Conservation (phyloP, 352 stramenopile genomes). For the Phytophthora hybrid region DNA sequence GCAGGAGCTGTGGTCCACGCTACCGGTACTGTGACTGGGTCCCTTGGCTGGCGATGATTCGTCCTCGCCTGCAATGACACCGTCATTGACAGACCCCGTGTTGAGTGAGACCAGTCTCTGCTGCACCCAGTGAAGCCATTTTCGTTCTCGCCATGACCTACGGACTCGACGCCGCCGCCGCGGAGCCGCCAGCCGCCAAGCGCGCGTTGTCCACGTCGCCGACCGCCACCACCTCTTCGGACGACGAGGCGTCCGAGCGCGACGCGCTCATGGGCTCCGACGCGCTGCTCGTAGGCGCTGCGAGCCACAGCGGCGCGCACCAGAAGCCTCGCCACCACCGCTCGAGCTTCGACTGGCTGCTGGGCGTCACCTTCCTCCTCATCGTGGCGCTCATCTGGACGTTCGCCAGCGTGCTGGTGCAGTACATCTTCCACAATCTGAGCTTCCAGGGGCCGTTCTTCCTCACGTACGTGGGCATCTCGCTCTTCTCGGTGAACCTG, state of each 20-base stretch:
- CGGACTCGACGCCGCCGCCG: conserved; percentile 8
- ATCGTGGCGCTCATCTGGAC: conserved; percentile 87
- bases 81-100: neutral
- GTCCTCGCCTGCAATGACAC: conserved; percentile 9
- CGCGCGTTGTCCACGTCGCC: conserved; percentile 31
- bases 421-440: conserved; percentile 91
- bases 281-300: conserved; percentile 28
- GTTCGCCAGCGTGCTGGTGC: conserved; percentile 86
- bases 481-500: conserved; percentile 87
- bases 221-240: conserved; percentile 30
- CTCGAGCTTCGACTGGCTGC: conserved; percentile 69
- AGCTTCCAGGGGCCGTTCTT: conserved; percentile 90
- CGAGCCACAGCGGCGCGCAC: conserved; percentile 22
- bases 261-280: conserved; percentile 32
- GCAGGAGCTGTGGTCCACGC: neutral
- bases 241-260: conserved; percentile 33
- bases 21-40: neutral
- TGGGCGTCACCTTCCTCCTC: conserved; percentile 79
- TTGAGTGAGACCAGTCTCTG: neutral
- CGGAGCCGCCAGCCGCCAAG: conserved; percentile 15
- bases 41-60: conserved; percentile 11
- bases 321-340: conserved; percentile 6
- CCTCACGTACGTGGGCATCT: conserved; percentile 90
- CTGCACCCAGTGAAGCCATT: conserved; percentile 5
- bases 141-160: conserved; percentile 27